Base-by-base conservation (phyloP, 2,329 filamentous ascomycete species). In the Cladosporium sp. region DNA sequence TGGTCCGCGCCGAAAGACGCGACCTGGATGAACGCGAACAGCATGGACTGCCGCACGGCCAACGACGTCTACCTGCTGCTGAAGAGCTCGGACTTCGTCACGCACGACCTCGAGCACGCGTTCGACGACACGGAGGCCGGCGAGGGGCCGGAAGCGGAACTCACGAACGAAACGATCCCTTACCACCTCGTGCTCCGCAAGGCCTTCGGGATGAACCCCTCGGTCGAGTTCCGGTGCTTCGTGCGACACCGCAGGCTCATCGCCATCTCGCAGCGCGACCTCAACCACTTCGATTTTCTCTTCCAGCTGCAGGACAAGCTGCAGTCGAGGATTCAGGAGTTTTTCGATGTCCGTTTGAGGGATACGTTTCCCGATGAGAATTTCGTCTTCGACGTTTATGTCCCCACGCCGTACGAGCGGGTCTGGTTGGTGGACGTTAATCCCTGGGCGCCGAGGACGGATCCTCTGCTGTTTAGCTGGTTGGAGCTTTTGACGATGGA, bases 1-100 rank as follows among this genome's bases (percentile, higher is more conserved):
- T 98, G 93, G 93, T 96, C 91, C 5, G 85, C 90, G 3, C 93
- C 93, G 3, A 95, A 96, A 69, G 93, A 98, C 67, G 93, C 93
- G 8, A 89, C 87, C 18, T 96, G 90, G 86, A 96, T 98, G 70
- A 71, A 84, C 71, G 72, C 80, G 68, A 98, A 98, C 70, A 95
- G 88, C 43, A 86, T 96, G 73, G 89, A 95, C 69, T 98, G 93
- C 71, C 84, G 83, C 3, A 84, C 83, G 0, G 83, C 93, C 2
- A 95, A 93, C 67, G 93, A 98, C 64, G 82, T 98, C 42, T 98
- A 97, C 66, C 79, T 97, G 13, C 79, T 98, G 1, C 79, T 98
- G 11, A 98, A 98, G 73, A 91, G 87, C 64, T 95, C 90, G 22
- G 91, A 91, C 63, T 97, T 98, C 65, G 78, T 97, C 55, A 95